Conservation (phyloP, 345 rosid genomes). For the Anastatica hierochuntica region DNA sequence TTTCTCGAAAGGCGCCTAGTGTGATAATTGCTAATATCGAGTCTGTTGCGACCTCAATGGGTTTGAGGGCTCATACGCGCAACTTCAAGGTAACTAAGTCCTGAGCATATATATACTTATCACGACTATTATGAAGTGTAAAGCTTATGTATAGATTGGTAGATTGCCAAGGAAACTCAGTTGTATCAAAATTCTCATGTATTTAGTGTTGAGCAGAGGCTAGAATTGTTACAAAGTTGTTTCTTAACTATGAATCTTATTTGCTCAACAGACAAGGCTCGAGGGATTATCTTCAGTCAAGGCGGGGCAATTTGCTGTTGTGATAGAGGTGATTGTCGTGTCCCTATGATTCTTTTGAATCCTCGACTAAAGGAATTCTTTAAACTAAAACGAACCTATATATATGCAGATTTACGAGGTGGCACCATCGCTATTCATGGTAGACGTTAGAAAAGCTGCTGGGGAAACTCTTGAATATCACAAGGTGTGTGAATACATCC, state of each 20-base stretch:
- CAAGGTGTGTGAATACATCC: slow-evolving; percentile 39
- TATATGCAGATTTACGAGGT: slow-evolving; percentile 63
- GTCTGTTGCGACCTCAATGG: slow-evolving; percentile 59
- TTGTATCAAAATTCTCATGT: too few relatives aligned
- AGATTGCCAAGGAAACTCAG: too few relatives aligned
- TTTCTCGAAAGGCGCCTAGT: slow-evolving; percentile 58
- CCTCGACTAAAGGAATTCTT: background rate
- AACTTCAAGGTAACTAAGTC: slow-evolving; percentile 57
- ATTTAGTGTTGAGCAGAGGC: too few relatives aligned
- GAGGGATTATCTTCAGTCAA: slow-evolving; percentile 50
- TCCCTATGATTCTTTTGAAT: background rate
- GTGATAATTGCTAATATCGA: slow-evolving; percentile 57
- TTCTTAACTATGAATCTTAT: background rate
- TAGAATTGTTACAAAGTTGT: too few relatives aligned
- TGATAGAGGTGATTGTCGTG: slow-evolving; percentile 53
- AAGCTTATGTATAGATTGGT: too few relatives aligned
- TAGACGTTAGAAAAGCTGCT: slow-evolving; percentile 77
- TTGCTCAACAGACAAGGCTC: slow-evolving; percentile 48
- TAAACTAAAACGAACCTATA: background rate
- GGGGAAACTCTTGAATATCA: slow-evolving; percentile 89
- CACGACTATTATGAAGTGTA: too few relatives aligned
- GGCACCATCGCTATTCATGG: slow-evolving; percentile 90
- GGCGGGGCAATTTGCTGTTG: slow-evolving; percentile 59
- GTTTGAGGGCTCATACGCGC: slow-evolving; percentile 53
- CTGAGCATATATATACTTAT: background rate